phyloP scores from a whole-genome alignment of 1,284 basidiomycete species.

The Puccinia polysora region DNA sequence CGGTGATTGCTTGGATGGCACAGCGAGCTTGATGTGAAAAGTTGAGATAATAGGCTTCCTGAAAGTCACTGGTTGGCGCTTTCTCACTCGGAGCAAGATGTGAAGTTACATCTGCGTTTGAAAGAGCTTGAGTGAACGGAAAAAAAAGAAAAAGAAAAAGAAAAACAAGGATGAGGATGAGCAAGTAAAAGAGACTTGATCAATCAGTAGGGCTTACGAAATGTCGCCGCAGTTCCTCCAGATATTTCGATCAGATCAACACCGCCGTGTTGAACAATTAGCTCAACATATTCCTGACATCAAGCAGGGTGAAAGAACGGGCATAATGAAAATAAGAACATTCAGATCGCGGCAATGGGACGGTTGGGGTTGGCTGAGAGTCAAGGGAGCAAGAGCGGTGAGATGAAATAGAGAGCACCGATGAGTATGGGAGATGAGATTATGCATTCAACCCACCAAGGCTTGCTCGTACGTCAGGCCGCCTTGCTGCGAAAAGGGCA shows the following conservation, averaged over 20 bases:
- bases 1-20: neutral
- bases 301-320: no score
- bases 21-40: neutral
- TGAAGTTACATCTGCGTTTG: no score
- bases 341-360: neutral
- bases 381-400: no score
- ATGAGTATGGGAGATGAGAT: neutral
- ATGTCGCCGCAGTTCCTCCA: constrained; percentile 2
- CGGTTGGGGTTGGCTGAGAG: neutral
- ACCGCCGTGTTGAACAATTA: constrained; percentile 10
- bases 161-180: no score
- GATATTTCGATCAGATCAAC: constrained; percentile 26
- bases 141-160: no score
- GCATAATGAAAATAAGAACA: no score
- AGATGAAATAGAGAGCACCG: no score
- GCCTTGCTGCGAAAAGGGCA: neutral
- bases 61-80: neutral
- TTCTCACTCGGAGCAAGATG: no score
- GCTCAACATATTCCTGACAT: constrained; percentile 14
- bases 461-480: constrained; percentile 2
- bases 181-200: no score
- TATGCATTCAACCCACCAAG: neutral
- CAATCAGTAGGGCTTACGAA: neutral
- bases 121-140: no score
- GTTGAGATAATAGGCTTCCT: neutral